Percentiles rank a stretch among this genome's conserved stretches.
Conservation (phyloP, 2,329 filamentous ascomycete genomes). For the Scytalidium lignicola region DNA sequence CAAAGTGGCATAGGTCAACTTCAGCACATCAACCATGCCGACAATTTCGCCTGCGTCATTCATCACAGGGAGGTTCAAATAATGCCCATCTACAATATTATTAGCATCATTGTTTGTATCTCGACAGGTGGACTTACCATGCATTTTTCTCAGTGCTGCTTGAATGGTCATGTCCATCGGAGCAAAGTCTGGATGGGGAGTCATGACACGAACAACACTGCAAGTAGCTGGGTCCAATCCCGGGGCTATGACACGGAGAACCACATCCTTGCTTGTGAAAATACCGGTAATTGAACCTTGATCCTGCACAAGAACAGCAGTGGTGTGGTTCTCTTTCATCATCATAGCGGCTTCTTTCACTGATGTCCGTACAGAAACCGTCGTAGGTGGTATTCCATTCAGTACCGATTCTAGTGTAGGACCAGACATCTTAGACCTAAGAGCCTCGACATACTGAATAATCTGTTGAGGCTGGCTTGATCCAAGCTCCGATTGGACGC, state of each 20-base stretch:
- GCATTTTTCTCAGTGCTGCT: conserved; percentile 97
- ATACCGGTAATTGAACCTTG: conserved; percentile 97
- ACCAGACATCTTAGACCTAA: conserved; percentile 94
- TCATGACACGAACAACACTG: conserved; percentile 98
- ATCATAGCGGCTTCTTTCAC: conserved; percentile 91
- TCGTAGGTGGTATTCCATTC: conserved; percentile 85
- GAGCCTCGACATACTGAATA: conserved; percentile 96
- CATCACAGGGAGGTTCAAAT: conserved; percentile 97
- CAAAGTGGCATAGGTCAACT: conserved; percentile 94
- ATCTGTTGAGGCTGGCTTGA: conserved; percentile 97
- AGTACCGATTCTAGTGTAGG: conserved; percentile 93
- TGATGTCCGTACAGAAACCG: conserved; percentile 90
- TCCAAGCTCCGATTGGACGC: conserved; percentile 93
- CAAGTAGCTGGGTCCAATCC: conserved; percentile 91
- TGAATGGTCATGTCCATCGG: conserved; percentile 99
- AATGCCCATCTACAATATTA: conserved; percentile 75
- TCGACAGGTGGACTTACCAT: conserved; percentile 58
- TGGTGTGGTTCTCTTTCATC: conserved; percentile 99
- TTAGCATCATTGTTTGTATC: conserved; percentile 18
- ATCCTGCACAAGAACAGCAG: conserved; percentile 91
- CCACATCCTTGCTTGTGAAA: conserved; percentile 98
- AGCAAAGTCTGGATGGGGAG: conserved; percentile 96
- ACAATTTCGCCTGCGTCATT: conserved; percentile 96
- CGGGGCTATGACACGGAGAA: conserved; percentile 93
- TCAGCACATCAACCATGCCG: conserved; percentile 98